Base-by-base conservation (phyloP, 176 grass and related monocot species). In the Cymbopogon citratus region DNA sequence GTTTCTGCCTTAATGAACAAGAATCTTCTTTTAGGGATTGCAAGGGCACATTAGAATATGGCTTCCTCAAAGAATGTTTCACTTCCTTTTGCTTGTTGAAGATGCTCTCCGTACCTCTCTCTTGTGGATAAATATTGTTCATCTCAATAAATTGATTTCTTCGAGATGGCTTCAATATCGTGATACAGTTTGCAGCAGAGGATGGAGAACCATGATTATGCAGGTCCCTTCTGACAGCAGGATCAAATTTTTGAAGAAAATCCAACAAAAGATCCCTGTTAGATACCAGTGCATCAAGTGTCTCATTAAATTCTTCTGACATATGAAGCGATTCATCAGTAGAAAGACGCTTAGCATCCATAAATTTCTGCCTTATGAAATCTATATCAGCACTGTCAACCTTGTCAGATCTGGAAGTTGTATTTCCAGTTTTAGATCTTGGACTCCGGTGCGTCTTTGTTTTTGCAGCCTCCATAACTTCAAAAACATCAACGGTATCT, bases 401-500 rank as follows among this genome's bases (percentile, higher is more conserved):
- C 62, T 74, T 85, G 66, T 70, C 77, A 82, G 64, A 51, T 83
- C 65, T 84, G 56, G 82, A 85, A 63, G 54, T 73, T 73, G 60
- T 46, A 84, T 73, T 85, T 71, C 46, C 79, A 82, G 73, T 77
- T 75, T 60, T 74, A 77, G 70, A 61, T 83, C 62, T 83, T 44
- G 84, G 77, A 46, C 77, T 92, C 54, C 77, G 81, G 61, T 90
- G 73, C 44, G 59, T 81, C 76, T 90, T 99, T 65, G 84, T 66
- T 86, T 91, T 90, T 87, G 85, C 72, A 14, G 61, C 77, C 66
- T 95, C 96, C 73, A 84, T 93, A 49, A 93, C 88, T 90, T 99
- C 93, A 78, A 95, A 99, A 86, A 99, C 91, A 87, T 95, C 93
- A 74, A 93, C 95, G 63, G 90, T 85, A 59, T 99, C 75, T 68